Evolutionary conservation across 1,284 basidiomycete genomes (phyloP).

Genomic region (Xerocomus alliaceus): DNA sequence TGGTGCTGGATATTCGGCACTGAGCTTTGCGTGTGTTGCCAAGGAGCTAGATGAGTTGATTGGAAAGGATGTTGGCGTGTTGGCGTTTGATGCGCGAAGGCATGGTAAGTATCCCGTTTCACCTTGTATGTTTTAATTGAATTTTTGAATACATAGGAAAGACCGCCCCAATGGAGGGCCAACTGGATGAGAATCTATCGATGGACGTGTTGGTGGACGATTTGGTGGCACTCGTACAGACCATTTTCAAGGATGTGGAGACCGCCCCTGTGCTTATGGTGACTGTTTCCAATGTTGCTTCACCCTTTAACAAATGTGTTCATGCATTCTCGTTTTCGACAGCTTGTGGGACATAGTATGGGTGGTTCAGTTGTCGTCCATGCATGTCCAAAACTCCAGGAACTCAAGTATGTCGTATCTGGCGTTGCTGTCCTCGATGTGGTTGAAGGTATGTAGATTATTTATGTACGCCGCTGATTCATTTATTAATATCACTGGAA

Average conservation of each 20-base stretch:
- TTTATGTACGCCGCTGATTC: neutral
- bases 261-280: conserved; percentile 78
- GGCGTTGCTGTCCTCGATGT: conserved; percentile 94
- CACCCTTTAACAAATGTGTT: neutral
- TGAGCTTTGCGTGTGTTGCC: conserved; percentile 90
- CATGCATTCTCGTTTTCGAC: neutral
- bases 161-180: conserved; percentile 52
- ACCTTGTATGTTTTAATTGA: neutral
- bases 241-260: conserved; percentile 70
- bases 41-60: conserved; percentile 71
- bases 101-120: conserved; percentile 70
- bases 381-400: conserved; percentile 70
- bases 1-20: conserved; percentile 89
- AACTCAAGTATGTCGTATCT: conserved; percentile 71
- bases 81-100: conserved; percentile 85
- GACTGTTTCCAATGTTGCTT: conserved; percentile 2
- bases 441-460: conserved; percentile 77
- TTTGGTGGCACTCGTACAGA: conserved; percentile 69
- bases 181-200: conserved; percentile 71
- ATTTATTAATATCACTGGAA: conserved; percentile 38
- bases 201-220: conserved; percentile 76
- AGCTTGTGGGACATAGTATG: conserved; percentile 92
- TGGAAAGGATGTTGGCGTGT: conserved; percentile 80
- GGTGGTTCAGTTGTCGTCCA: conserved; percentile 88
- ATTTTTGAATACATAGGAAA: conserved; percentile 56